Evolutionary conservation across 768 basidiomycete genomes (phyloP), one percentile per base, ranked within the genome.

Genomic region (Leccinum uliginosum): DNA sequence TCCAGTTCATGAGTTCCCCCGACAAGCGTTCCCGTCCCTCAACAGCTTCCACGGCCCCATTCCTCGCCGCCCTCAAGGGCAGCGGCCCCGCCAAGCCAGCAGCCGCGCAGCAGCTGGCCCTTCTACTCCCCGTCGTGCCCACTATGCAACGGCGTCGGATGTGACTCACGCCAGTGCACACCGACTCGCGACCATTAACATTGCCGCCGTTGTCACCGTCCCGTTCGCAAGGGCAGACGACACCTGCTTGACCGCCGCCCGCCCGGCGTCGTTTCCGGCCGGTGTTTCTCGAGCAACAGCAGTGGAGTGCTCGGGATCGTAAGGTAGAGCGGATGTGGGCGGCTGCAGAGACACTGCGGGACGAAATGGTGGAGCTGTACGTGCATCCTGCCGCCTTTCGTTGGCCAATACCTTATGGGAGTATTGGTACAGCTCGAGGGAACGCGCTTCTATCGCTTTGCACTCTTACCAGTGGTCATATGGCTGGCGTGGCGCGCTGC

Each of bases 1-100:
- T 53, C 0, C 63, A 95, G 92, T 94, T 93, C 76, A 98, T 98
- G 96, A 47, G 15, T 24, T 65, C 64, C 11, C 60, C 61, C 10
- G 10, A 56, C 1, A 64, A 58, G 40, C 58, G 38, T 19, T 29
- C 44, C 6, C 55, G 38, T 27, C 24, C 40, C 3, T 40, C 15
- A 12, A 45, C 40, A 27, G 46, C 35, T 14, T 26, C 57, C 2
- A 58, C 49, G 0, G 10, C 58, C 2, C 60, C 69, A 4, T 73
- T 71, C 23, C 57, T 63, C 4, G 58, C 56, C 2, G 65, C 63
- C 1, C 29, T 68, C 40, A 38, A 40, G 50, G 47, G 59, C 2
- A 57, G 32, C 51, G 56, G 45, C 50, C 58, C 46, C 10, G 15
- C 50, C 17, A 66, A 59, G 27, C 26, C 17, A 6, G 27, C 53